Evolutionary conservation across 768 basidiomycete species (phyloP).

Genomic region (Leccinellum albellum): DNA sequence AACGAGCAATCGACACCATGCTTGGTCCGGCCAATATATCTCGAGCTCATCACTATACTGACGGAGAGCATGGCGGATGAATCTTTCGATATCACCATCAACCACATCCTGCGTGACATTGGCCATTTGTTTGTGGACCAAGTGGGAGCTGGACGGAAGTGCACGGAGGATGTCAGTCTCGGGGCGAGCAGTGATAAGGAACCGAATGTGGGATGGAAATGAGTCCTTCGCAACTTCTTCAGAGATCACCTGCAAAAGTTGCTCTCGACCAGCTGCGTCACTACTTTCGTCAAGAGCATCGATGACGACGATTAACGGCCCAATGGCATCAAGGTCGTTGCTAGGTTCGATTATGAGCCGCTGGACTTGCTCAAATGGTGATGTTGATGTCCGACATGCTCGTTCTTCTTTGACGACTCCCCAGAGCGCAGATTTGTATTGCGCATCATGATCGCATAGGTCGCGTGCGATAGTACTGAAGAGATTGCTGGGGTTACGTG

Average conservation of each 20-base stretch:
- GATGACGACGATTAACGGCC: not conserved
- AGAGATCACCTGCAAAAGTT: too few species aligned
- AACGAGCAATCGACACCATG: not conserved
- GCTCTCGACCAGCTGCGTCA: not conserved
- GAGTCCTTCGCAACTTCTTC: not conserved
- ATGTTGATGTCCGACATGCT: not conserved
- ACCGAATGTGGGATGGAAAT: not conserved
- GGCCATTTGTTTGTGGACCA: not conserved
- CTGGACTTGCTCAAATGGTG: not conserved
- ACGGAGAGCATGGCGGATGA: not conserved
- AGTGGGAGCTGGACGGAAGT: not conserved
- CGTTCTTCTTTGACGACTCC: not conserved
- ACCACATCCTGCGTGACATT: not conserved
- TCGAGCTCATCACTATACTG: not conserved
- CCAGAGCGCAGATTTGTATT: not conserved
- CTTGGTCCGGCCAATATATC: not conserved
- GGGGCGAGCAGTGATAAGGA: not conserved
- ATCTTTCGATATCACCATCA: not conserved
- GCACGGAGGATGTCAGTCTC: not conserved
- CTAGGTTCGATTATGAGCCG: not conserved
- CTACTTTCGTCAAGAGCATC: not conserved
- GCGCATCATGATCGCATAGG: not conserved
- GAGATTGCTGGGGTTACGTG: not conserved
- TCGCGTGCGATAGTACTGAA: not conserved
- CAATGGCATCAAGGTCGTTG: not conserved